phyloP scores from a whole-genome alignment of 805 yeast genomes.

The Hermanozyma aechmeae region DNA sequence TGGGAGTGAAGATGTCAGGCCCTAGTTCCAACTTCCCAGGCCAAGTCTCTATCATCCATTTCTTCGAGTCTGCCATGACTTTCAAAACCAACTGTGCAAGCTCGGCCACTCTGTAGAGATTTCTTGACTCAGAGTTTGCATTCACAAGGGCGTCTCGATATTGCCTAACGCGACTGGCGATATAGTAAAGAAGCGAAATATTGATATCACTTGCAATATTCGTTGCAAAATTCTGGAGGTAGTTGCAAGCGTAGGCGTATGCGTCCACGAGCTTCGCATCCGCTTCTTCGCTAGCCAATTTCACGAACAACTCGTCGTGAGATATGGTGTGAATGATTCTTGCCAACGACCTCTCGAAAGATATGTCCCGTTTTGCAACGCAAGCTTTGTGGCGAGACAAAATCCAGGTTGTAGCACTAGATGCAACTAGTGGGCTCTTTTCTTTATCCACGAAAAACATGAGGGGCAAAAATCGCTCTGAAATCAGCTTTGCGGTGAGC shows the following conservation, averaged over 20 bases:
- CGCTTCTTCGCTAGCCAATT: conserved; percentile 19
- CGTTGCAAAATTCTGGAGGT: conserved; percentile 51
- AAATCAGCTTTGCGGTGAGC: conserved; percentile 42
- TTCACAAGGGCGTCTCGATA: conserved; percentile 49
- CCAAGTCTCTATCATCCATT: conserved; percentile 71
- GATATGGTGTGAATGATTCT: conserved; percentile 63
- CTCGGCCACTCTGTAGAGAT: conserved; percentile 63
- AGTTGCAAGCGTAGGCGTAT: conserved; percentile 46
- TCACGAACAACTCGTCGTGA: conserved; percentile 61
- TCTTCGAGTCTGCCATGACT: conserved; percentile 44
- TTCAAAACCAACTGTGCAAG: conserved; percentile 59
- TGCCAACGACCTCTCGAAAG: conserved; percentile 58
- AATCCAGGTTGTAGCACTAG: conserved; percentile 60
- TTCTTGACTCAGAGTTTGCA: conserved; percentile 19
- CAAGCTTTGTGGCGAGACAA: conserved; percentile 40
- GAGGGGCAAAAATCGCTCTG: conserved; percentile 59
- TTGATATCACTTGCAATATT: conserved; percentile 57
- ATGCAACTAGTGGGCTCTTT: conserved; percentile 43
- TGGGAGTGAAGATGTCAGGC: conserved; percentile 58
- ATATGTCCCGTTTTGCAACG: conserved; percentile 29
- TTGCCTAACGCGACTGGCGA: conserved; percentile 73
- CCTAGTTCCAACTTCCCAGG: conserved; percentile 71
- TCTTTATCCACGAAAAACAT: conserved; percentile 73
- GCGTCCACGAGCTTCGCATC: conserved; percentile 29
- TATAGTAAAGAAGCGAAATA: conserved; percentile 62